Percentiles rank a stretch among this genome's conserved stretches.
Evolutionary conservation across 495 filamentous ascomycete genomes (phyloP).

Genomic region (Amphirosellinia nigrospora): DNA sequence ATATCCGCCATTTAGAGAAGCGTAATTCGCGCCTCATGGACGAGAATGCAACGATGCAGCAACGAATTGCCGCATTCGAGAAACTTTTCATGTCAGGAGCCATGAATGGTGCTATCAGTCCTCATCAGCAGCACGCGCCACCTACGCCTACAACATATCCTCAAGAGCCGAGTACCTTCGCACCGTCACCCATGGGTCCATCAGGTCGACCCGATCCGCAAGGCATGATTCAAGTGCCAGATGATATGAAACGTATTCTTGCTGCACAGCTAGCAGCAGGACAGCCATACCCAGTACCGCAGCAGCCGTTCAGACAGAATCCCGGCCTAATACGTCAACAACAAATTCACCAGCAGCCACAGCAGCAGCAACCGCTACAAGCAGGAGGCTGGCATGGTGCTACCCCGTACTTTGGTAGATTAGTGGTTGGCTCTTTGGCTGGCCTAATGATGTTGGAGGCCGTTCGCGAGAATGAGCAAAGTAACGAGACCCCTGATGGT

Average conservation of each 20-base stretch:
- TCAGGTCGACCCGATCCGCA: constrained; percentile 50
- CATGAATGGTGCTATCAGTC: constrained; percentile 58
- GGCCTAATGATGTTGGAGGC: constrained; percentile 91
- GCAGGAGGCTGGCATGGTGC: constrained; percentile 50
- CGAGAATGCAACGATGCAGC: constrained; percentile 78
- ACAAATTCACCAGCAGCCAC: constrained; percentile 54
- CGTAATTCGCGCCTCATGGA: constrained; percentile 80
- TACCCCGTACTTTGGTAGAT: constrained; percentile 64
- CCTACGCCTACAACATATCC: constrained; percentile 56
- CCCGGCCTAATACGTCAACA: constrained; percentile 52
- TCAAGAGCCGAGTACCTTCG: constrained; percentile 46
- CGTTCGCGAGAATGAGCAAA: constrained; percentile 62
- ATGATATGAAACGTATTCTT: constrained; percentile 75
- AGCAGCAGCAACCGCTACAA: constrained; percentile 49
- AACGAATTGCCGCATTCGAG: constrained; percentile 70
- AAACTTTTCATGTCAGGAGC: constrained; percentile 67
- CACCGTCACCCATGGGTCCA: constrained; percentile 40
- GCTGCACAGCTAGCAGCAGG: constrained; percentile 51
- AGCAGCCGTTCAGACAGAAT: constrained; percentile 44
- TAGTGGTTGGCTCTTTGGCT: constrained; percentile 91
- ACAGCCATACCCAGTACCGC: constrained; percentile 53
- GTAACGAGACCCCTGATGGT: constrained; percentile 61
- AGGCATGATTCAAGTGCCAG: constrained; percentile 79
- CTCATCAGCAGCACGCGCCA: constrained; percentile 46
- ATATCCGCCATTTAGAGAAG: constrained; percentile 92